Base-by-base conservation (phyloP, 345 rosid species). In the Brassica carinata region DNA sequence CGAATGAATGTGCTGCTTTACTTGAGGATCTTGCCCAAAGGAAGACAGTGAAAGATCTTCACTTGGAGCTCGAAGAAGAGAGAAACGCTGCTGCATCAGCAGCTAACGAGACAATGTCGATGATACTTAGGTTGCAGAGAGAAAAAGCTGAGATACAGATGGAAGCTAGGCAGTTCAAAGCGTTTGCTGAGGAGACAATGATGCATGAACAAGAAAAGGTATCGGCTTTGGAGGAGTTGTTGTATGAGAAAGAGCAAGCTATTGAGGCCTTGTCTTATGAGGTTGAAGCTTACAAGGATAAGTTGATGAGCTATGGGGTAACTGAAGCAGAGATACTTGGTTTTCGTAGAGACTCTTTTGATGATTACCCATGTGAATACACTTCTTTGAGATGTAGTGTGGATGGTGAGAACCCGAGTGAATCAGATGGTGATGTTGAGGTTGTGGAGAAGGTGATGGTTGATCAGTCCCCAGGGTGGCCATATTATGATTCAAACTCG, bases 111-210 rank as follows among this genome's bases (percentile, higher is more conserved):
- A 93, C 97, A 9, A 93, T 93, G 98, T 91, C 97, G 6, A 91
- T 93, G 98, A 91, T 93, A 31, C 71, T 93, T 81, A 93, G 97
- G 88, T 69, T 93, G 85, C 98, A 93, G 84, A 91, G 94, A 85
- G 97, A 93, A 86, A 93, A 93, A 82, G 93, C 98, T 4, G 98
- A 93, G 88, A 83, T 90, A 55, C 97, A 93, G 79, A 91, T 93
- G 97, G 98, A 93, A 81, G 88, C 97, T 7, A 72, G 94, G 75
- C 98, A 93, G 57, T 93, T 93, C 81, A 90, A 91, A 85, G 87
- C 85, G 29, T 90, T 86, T 76, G 88, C 87, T 0, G 90, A 91
- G 83, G 97, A 91, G 87, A 93, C 86, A 81, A 88, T 88, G 90
- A 85, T 86, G 0, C 98, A 93, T 83, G 98, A 93, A 38, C 93